Evolutionary conservation across 495 filamentous ascomycete genomes (phyloP).

Genomic region (Rusavskia elegans): DNA sequence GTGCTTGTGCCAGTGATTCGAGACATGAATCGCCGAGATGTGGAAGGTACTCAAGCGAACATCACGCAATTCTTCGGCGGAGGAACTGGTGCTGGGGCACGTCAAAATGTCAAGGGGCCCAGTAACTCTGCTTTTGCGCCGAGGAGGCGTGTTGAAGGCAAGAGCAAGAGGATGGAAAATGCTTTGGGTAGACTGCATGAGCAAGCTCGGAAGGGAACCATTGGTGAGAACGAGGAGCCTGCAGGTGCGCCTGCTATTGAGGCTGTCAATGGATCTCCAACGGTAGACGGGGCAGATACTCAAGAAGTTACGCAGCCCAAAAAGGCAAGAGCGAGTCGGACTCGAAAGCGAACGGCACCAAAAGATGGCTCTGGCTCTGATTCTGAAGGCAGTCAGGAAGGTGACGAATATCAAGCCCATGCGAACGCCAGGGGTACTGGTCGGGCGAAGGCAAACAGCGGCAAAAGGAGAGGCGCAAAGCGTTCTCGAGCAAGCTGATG

Average conservation of each 20-base stretch:
- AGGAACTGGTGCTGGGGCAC: constrained; percentile 34
- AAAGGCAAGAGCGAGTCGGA: background rate
- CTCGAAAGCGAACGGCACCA: background rate
- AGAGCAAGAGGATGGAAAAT: constrained; percentile 68
- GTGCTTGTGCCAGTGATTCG: constrained; percentile 84
- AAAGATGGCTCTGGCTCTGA: background rate
- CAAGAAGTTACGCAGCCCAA: background rate
- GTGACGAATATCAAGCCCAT: background rate
- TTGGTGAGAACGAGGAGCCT: background rate
- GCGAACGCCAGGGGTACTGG: background rate
- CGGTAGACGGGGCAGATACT: background rate
- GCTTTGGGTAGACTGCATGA: constrained; percentile 55
- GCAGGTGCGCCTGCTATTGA: no score
- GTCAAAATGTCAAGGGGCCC: constrained; percentile 5
- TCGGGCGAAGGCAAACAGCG: background rate
- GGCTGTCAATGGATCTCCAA: background rate
- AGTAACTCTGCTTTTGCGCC: constrained; percentile 62
- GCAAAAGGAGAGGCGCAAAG: background rate
- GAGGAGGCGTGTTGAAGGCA: constrained; percentile 39
- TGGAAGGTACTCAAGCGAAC: constrained; percentile 87
- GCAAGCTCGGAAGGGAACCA: constrained; percentile 27
- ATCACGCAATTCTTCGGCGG: constrained; percentile 80
- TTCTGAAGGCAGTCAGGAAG: background rate
- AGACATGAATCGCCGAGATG: constrained; percentile 77
- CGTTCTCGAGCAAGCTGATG: background rate